Evolutionary conservation across 2,329 filamentous ascomycete genomes (phyloP), one percentile per base, ranked within the genome.

Genomic region (Ceratocystiopsis sp.): DNA sequence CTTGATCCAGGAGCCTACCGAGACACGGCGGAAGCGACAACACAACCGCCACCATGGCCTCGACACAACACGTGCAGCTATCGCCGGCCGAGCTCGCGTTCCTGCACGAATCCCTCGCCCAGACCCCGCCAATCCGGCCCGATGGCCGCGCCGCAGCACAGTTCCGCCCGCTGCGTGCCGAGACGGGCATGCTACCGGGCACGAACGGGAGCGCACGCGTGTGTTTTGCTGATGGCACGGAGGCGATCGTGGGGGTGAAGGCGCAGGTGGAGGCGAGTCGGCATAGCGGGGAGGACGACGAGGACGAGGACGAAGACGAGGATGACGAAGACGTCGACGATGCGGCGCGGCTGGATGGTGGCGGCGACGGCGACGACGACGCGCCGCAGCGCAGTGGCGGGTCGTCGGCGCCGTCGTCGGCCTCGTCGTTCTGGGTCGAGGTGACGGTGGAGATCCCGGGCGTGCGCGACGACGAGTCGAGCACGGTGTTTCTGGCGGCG

Each of bases 71-170:
- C 62, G 74, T 77, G 55, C 78, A 85, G 53, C 80, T 96, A 61
- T 95, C 87, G 43, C 89, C 91, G 40, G 86, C 91, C 55, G 91
- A 98, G 66, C 83, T 98, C 55, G 86, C 87, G 53, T 98, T 95
- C 66, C 77, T 96, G 42, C 85, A 93, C 69, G 77, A 75, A 50
- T 87, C 89, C 7, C 84, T 98, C 55, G 73, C 78, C 9, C 79
- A 87, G 47, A 65, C 64, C 37, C 86, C 86, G 12, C 86, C 91
- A 17, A 81, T 96, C 58, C 86, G 91, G 19, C 84, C 89, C 18
- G 91, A 98, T 61, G 83, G 81, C 49, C 84, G 87, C 55, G 64
- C 75, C 16, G 67, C 85, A 17, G 83, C 78, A 33, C 84, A 95
- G 60, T 96, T 96, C 68, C 84, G 91, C 4, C 85, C 89, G 1